These are phyloP conservation scores for Pulveroboletus sp. DNA, from an alignment of 768 basidiomycete genomes.

Conservation along the genomic window DNA sequence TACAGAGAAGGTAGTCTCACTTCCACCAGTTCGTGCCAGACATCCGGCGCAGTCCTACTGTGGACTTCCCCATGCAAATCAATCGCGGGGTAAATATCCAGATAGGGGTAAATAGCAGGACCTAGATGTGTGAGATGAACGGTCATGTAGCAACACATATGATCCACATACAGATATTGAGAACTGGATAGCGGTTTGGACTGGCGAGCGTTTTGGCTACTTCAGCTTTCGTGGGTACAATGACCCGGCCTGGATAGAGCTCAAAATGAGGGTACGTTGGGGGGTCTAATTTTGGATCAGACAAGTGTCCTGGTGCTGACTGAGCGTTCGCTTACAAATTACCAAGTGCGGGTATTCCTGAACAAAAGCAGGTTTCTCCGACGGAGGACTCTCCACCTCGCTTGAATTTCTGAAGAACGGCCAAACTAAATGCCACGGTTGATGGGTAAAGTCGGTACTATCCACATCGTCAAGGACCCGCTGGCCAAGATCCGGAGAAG, in stretches of 20 bases:
- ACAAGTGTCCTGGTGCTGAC: neutral
- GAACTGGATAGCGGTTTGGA: constrained; percentile 22
- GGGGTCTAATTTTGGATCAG: constrained; percentile 16
- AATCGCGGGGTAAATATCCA: constrained; percentile 38
- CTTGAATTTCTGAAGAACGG: constrained; percentile 3
- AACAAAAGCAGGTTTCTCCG: constrained; percentile 1
- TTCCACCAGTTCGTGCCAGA: constrained; percentile 2
- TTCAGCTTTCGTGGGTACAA: neutral
- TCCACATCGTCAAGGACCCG: constrained; percentile 56
- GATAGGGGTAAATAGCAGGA: constrained; percentile 39
- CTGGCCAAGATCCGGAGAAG: constrained; percentile 57
- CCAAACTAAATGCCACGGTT: constrained; percentile 14
- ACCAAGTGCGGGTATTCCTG: constrained; percentile 25
- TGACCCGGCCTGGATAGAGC: constrained; percentile 27
- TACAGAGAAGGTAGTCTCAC: constrained; percentile 10
- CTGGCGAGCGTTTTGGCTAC: neutral
- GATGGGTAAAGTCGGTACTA: constrained; percentile 26
- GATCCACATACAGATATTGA: constrained; percentile 18
- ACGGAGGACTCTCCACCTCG: neutral
- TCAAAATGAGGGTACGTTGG: constrained; percentile 32
- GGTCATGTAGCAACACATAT: neutral
- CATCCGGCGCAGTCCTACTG: neutral
- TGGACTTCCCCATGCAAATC: constrained; percentile 1
- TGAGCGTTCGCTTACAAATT: constrained; percentile 26
- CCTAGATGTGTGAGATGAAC: constrained; percentile 32